A percentile compares a stretch with the other conserved stretches of the same genome.
phyloP scores from a whole-genome alignment of 495 filamentous ascomycete species.

The Aspergillus funiculosus region DNA sequence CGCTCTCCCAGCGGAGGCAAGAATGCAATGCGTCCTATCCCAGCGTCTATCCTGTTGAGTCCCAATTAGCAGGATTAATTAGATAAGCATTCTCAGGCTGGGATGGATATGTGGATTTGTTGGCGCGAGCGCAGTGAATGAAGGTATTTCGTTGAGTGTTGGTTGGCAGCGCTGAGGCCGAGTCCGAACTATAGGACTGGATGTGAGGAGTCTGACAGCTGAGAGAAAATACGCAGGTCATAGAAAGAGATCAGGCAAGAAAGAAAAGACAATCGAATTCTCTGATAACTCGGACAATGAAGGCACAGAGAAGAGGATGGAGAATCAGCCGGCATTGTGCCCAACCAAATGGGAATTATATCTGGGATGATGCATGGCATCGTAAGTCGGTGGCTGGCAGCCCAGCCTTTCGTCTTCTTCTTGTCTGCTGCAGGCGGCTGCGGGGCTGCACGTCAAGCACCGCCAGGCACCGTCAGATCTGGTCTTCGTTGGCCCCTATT shows the following conservation, averaged over 20 bases:
- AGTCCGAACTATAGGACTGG: not conserved
- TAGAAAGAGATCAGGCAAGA: not conserved
- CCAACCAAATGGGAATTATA: constrained; percentile 14
- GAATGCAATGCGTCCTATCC: not conserved
- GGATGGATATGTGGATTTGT: not conserved
- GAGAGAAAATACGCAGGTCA: not conserved
- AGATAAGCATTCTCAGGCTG: not conserved
- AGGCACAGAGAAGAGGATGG: not conserved
- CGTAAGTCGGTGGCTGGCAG: constrained; percentile 23
- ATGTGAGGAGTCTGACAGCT: constrained; percentile 5
- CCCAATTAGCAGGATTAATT: not conserved
- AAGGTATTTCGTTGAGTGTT: not conserved
- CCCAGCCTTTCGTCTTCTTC: constrained; percentile 13
- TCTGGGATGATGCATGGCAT: constrained; percentile 18
- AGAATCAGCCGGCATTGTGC: constrained; percentile 1
- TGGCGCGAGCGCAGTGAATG: not conserved
- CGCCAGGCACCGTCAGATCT: constrained; percentile 13
- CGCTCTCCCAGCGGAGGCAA: not conserved
- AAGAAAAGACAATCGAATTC: not conserved
- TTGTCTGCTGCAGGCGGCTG: constrained; percentile 6
- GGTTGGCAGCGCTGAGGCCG: not conserved
- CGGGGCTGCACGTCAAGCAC: constrained; percentile 15
- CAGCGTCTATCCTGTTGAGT: no score
- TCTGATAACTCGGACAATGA: not conserved
- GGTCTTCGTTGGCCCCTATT: not conserved